phyloP scores from a whole-genome alignment of 805 yeast genomes.

The Hanseniaspora thailandica region DNA sequence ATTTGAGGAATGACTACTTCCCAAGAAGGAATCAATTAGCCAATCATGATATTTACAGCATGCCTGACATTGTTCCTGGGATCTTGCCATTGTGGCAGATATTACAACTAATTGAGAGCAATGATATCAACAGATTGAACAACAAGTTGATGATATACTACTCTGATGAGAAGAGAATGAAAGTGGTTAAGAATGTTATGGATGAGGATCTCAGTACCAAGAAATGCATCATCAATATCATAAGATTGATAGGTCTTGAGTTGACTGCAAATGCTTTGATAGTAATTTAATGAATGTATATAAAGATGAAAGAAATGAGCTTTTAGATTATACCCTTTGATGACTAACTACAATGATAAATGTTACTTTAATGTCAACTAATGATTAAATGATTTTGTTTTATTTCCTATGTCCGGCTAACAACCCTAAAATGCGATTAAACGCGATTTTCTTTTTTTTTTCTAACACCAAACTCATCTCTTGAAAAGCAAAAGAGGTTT shows the following conservation, averaged over 20 bases:
- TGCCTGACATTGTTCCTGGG: conserved; percentile 43
- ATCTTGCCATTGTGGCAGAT: conserved; percentile 39
- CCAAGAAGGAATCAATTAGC: conserved; percentile 2
- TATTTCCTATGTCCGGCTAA: not conserved
- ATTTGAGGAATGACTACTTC: conserved; percentile 16
- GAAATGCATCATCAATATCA: conserved; percentile 31
- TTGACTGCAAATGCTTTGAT: conserved; percentile 26
- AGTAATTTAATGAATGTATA: conserved; percentile 18
- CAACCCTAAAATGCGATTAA: not conserved
- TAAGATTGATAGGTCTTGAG: conserved; percentile 36
- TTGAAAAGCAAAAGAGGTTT: not conserved
- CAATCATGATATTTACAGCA: conserved; percentile 15
- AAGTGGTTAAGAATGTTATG: conserved; percentile 21
- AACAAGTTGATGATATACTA: conserved; percentile 22
- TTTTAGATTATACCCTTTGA: no score
- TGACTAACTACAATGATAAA: no score
- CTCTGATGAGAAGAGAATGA: conserved; percentile 21
- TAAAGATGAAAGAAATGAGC: no score
- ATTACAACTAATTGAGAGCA: conserved; percentile 28
- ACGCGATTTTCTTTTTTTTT: not conserved
- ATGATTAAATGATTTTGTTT: not conserved
- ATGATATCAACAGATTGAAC: conserved; percentile 22
- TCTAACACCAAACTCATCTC: not conserved
- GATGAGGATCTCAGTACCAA: conserved; percentile 21
- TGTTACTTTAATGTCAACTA: no score